These are phyloP conservation scores for Debaryomyces subglobosus DNA, from an alignment of 1,139 yeast species.

Conservation along the genomic window DNA sequence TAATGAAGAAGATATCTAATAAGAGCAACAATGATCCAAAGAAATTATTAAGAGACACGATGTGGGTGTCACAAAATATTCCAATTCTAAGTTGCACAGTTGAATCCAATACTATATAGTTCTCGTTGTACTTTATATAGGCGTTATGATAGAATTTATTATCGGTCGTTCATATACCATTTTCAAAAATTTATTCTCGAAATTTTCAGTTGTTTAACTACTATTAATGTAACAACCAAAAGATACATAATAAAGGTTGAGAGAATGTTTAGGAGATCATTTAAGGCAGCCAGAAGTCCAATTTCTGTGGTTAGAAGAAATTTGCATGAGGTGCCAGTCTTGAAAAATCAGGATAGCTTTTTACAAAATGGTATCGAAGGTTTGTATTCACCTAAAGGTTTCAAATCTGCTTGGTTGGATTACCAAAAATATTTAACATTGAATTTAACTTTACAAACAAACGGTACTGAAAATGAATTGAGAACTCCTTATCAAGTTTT, in stretches of 20 bases:
- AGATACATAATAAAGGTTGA: background rate
- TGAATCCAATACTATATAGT: slow-evolving; percentile 15
- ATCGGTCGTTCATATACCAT: slow-evolving; percentile 6
- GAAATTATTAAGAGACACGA: slow-evolving; percentile 72
- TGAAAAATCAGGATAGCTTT: slow-evolving; percentile 46
- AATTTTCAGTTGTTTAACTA: slow-evolving; percentile 5
- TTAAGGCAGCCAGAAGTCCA: slow-evolving; percentile 2
- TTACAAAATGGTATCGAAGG: slow-evolving; percentile 65
- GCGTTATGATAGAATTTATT: background rate
- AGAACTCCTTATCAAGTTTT: slow-evolving; percentile 78
- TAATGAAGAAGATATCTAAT: slow-evolving; percentile 43
- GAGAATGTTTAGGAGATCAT: slow-evolving; percentile 8
- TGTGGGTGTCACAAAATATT: slow-evolving; percentile 73
- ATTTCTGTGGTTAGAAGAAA: slow-evolving; percentile 24
- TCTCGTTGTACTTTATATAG: background rate
- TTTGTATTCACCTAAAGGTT: slow-evolving; percentile 69
- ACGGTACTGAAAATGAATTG: slow-evolving; percentile 79
- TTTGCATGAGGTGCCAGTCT: slow-evolving; percentile 68
- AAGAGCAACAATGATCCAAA: slow-evolving; percentile 67
- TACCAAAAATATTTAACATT: slow-evolving; percentile 72
- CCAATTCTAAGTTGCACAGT: slow-evolving; percentile 39
- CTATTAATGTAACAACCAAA: background rate
- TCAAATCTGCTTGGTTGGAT: slow-evolving; percentile 75
- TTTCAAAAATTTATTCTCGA: slow-evolving; percentile 7
- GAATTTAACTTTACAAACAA: slow-evolving; percentile 72